Evolutionary conservation across 1,284 basidiomycete genomes (phyloP), one percentile per base, ranked within the genome.

Genomic region (Neonothopanus nambi): DNA sequence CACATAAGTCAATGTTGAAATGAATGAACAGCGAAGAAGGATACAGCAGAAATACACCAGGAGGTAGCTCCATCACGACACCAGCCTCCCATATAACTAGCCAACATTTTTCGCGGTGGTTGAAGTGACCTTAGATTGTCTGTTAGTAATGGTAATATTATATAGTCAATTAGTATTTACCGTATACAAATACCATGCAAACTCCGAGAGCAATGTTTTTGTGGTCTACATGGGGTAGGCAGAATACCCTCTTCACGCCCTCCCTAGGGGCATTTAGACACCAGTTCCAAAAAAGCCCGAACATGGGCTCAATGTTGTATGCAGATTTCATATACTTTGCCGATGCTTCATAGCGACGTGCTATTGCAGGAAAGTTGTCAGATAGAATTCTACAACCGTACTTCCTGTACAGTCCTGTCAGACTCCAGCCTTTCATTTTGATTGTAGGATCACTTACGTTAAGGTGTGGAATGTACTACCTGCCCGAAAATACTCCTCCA

Each of bases 161-260:
- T 2, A 28, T 12, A 2, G 9, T 5, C n/a, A n/a, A n/a, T n/a
- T n/a, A n/a, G n/a, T n/a, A n/a, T 15, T 15, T 36, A 56, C 38
- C 45, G 33, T 49, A 56, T 5, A 67, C 52, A 20, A 64, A 58
- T 0, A 69, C 35, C 0, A 61, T 57, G 38, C 67, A 70, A 0
- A 68, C 57, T 6, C 64, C 65, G 8, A 68, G 65, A 66, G 62
- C 62, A 67, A 35, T 62, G 67, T 0, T 63, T 44, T n/a, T n/a
- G n/a, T n/a, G n/a, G n/a, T n/a, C n/a, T n/a, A n/a, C n/a, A n/a
- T n/a, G n/a, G n/a, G n/a, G n/a, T n/a, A n/a, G n/a, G n/a, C n/a
- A n/a, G n/a, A n/a, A n/a, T n/a, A n/a, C n/a, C n/a, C n/a, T n/a
- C n/a, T n/a, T n/a, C n/a, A n/a, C n/a, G n/a, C n/a, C n/a, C n/a